Percentiles rank a stretch among this genome's conserved stretches.
phyloP scores from a whole-genome alignment of 805 yeast species.

The Hanseniaspora thailandica region DNA sequence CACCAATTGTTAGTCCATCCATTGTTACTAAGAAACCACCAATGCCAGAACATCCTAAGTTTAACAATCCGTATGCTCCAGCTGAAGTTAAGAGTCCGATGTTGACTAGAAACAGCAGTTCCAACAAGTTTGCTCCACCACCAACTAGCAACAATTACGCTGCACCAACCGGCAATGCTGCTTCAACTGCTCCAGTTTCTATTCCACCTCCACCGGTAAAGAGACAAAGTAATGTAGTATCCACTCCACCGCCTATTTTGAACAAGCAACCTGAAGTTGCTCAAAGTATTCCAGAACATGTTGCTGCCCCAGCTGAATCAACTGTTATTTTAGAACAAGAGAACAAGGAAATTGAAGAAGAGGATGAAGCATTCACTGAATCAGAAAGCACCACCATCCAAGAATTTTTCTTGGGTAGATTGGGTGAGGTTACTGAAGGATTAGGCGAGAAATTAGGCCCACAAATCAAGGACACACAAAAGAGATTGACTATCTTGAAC shows the following conservation, averaged over 20 bases:
- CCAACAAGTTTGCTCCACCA: constrained; percentile 34
- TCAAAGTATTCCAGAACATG: constrained; percentile 14
- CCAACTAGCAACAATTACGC: constrained; percentile 14
- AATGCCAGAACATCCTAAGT: constrained; percentile 15
- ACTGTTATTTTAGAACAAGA: constrained; percentile 2
- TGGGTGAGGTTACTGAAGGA: constrained; percentile 54
- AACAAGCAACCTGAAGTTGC: constrained; percentile 7
- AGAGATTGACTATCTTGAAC: constrained; percentile 63
- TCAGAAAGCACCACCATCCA: constrained; percentile 43
- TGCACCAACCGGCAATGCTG: not conserved
- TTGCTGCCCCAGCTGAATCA: constrained; percentile 5
- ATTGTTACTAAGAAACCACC: constrained; percentile 9
- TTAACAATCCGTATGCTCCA: constrained; percentile 21
- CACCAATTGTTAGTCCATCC: constrained; percentile 13
- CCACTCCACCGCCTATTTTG: not conserved
- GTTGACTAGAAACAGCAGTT: constrained; percentile 19
- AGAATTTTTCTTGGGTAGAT: constrained; percentile 41
- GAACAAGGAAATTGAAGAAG: not conserved
- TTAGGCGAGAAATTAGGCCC: constrained; percentile 63
- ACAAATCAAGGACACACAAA: constrained; percentile 70
- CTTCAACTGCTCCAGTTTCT: not conserved
- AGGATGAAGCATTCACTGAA: constrained; percentile 42
- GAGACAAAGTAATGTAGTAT: not conserved
- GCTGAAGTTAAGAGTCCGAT: constrained; percentile 20
- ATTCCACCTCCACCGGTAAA: constrained; percentile 7